phyloP scores from a whole-genome alignment of 768 basidiomycete genomes.

The Termitomyces sp. region DNA sequence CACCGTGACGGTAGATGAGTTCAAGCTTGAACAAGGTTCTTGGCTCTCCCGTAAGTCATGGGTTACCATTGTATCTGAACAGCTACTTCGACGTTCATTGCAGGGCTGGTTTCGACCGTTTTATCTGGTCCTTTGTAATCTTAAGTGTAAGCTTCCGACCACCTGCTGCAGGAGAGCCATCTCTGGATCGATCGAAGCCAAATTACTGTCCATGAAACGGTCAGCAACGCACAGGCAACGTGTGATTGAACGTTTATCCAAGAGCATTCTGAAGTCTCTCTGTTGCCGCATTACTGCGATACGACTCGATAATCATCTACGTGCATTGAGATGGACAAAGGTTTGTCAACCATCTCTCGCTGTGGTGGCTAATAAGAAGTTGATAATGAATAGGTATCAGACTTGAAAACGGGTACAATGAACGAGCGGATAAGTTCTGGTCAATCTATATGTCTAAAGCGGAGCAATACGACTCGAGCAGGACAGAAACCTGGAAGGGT shows the following conservation, averaged over 20 bases:
- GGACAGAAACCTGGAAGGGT: constrained; percentile 13
- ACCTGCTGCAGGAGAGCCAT: neutral
- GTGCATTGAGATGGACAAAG: neutral
- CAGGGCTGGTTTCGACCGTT: neutral
- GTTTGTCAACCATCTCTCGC: neutral
- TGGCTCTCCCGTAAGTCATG: neutral
- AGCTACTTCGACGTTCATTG: neutral
- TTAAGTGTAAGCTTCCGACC: neutral
- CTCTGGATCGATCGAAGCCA: neutral
- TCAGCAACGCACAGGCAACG: neutral
- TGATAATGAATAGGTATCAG: neutral
- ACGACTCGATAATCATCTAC: neutral
- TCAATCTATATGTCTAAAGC: constrained; percentile 10
- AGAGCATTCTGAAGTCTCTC: neutral
- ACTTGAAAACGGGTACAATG: neutral
- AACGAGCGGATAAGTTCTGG: constrained; percentile 9
- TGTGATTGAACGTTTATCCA: neutral
- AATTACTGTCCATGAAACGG: neutral
- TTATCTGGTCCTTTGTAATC: neutral
- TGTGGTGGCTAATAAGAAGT: neutral
- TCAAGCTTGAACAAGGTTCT: too few species aligned
- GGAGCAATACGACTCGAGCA: neutral
- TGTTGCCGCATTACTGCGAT: neutral
- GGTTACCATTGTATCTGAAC: neutral
- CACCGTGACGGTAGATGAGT: too few species aligned